phyloP scores from a whole-genome alignment of 805 yeast genomes.

The Sugiyamaella chiloensis region DNA sequence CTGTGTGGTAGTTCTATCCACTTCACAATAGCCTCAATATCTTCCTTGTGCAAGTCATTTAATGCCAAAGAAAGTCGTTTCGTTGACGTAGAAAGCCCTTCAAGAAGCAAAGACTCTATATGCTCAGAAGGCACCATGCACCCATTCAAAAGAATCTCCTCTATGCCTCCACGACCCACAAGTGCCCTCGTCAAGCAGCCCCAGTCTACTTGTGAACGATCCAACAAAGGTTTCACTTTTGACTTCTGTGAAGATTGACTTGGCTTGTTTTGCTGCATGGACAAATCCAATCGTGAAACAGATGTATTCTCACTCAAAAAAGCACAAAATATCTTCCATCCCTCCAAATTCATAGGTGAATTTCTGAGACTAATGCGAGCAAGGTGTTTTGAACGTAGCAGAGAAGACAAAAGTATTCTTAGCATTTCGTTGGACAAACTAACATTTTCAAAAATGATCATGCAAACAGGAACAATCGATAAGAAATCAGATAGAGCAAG shows the following conservation, averaged over 20 bases:
- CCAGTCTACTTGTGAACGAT: slow-evolving; percentile 85
- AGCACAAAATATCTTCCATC: slow-evolving; percentile 72
- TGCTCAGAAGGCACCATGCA: slow-evolving; percentile 53
- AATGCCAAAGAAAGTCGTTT: slow-evolving; percentile 73
- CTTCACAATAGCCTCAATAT: slow-evolving; percentile 50
- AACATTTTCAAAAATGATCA: slow-evolving; percentile 77
- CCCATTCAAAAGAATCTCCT: slow-evolving; percentile 77
- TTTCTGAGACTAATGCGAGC: slow-evolving; percentile 76
- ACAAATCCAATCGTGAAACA: slow-evolving; percentile 27
- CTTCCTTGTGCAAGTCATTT: slow-evolving; percentile 60
- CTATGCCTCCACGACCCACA: slow-evolving; percentile 67
- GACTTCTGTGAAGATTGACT: background rate
- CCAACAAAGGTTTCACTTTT: slow-evolving; percentile 21
- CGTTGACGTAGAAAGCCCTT: slow-evolving; percentile 56
- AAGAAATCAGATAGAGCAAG: slow-evolving; percentile 86
- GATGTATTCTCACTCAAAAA: slow-evolving; percentile 21
- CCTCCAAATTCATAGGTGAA: slow-evolving; percentile 64
- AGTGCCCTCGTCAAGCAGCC: slow-evolving; percentile 66
- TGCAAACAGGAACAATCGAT: slow-evolving; percentile 76
- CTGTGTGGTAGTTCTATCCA: slow-evolving; percentile 52
- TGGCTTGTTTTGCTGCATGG: slow-evolving; percentile 24
- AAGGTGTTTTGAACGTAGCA: slow-evolving; percentile 61
- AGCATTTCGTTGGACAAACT: slow-evolving; percentile 72
- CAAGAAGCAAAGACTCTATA: slow-evolving; percentile 51
- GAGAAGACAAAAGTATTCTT: slow-evolving; percentile 63